Conservation (phyloP, 2,329 filamentous ascomycete species). For the Achaetomium macrosporum region DNA sequence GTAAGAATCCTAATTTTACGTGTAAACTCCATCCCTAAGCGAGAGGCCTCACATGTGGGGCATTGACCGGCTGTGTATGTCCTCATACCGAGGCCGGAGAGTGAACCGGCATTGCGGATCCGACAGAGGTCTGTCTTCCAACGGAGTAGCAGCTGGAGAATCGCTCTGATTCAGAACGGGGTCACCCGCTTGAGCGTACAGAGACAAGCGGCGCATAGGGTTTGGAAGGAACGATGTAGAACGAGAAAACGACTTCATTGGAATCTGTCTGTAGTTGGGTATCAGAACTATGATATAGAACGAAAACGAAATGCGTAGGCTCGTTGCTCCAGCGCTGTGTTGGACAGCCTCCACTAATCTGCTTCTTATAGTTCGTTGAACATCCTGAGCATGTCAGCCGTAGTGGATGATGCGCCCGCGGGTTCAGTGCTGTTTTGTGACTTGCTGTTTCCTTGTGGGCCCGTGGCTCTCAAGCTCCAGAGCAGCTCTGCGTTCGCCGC, state of each 20-base stretch:
- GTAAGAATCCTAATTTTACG: too few species aligned
- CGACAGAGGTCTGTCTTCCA: too few species aligned
- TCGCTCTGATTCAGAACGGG: too few species aligned
- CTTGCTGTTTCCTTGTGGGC: neutral
- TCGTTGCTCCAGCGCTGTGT: neutral
- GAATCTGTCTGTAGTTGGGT: neutral
- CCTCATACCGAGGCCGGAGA: too few species aligned
- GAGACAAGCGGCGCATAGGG: too few species aligned
- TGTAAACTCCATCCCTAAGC: too few species aligned
- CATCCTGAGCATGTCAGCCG: slow-evolving; percentile 33
- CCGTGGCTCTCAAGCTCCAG: slow-evolving; percentile 2
- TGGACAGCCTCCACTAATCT: neutral
- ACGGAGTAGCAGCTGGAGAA: too few species aligned
- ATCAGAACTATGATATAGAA: neutral
- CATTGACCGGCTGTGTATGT: neutral
- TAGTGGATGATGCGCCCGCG: neutral
- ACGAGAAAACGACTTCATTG: neutral
- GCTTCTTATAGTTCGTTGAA: slow-evolving; percentile 42
- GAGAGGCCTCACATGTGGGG: neutral
- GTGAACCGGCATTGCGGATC: too few species aligned
- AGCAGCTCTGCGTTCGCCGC: neutral
- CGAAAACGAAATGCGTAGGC: neutral
- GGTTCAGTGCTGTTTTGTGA: slow-evolving; percentile 5
- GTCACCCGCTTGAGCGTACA: too few species aligned
- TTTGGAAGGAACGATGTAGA: neutral